These are phyloP conservation scores for Fomitopsis betulina DNA, from an alignment of 1,284 basidiomycete species.

Conservation along the genomic window DNA sequence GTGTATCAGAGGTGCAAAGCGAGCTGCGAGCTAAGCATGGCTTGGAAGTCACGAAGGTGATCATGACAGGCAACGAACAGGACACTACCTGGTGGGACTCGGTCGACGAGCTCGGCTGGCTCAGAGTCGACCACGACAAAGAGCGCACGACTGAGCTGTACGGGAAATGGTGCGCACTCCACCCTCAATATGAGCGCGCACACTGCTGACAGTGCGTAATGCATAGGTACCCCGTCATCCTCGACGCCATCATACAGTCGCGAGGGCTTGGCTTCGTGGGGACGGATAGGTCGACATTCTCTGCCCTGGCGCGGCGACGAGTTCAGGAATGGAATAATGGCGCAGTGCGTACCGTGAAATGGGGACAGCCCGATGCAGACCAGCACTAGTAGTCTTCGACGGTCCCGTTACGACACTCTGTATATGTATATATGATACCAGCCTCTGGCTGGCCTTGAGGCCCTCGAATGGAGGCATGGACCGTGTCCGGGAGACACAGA, in stretches of 20 bases:
- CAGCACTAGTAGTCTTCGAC: background rate
- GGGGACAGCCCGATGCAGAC: slow-evolving; percentile 36
- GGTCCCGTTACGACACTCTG: background rate
- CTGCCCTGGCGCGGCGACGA: slow-evolving; percentile 50
- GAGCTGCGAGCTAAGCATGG: slow-evolving; percentile 36
- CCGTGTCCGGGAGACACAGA: too few species aligned
- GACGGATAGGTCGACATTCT: slow-evolving; percentile 64
- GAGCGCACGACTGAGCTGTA: slow-evolving; percentile 42
- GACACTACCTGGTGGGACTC: slow-evolving; percentile 60
- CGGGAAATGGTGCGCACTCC: slow-evolving; percentile 44
- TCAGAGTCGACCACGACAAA: slow-evolving; percentile 43
- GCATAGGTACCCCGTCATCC: slow-evolving; percentile 56
- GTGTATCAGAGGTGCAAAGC: slow-evolving; percentile 35
- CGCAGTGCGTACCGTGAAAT: slow-evolving; percentile 42
- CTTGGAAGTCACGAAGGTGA: slow-evolving; percentile 42
- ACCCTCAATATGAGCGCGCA: background rate
- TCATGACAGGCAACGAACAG: slow-evolving; percentile 68
- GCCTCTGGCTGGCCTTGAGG: too few species aligned
- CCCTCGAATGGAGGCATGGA: too few species aligned
- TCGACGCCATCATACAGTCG: slow-evolving; percentile 66
- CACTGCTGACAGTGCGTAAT: background rate
- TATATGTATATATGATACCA: too few species aligned
- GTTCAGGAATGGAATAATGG: slow-evolving; percentile 60
- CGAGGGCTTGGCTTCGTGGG: slow-evolving; percentile 61
- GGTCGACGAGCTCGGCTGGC: slow-evolving; percentile 55